Evolutionary conservation across 2,329 filamentous ascomycete species (phyloP).

Genomic region (Blastomyces silverae): DNA sequence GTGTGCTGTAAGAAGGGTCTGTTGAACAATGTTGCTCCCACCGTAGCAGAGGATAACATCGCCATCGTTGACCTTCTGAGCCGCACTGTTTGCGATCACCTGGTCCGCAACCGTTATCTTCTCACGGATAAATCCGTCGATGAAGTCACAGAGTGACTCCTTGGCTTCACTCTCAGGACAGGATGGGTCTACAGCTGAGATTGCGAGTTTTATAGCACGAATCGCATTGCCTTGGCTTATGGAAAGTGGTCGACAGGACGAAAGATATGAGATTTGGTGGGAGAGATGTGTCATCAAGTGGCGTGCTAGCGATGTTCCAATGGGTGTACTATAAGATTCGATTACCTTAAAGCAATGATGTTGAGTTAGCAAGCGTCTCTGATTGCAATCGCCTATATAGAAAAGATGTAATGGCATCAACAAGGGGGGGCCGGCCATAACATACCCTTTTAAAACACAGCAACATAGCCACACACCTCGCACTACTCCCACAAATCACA

Average conservation of each 20-base stretch:
- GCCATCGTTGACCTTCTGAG: slow-evolving; percentile 66
- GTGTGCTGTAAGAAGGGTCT: slow-evolving; percentile 68
- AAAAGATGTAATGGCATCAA: slow-evolving; percentile 1
- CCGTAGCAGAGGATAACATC: slow-evolving; percentile 84
- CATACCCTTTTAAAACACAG: slow-evolving; percentile 79
- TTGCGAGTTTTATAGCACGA: slow-evolving; percentile 84
- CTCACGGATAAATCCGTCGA: slow-evolving; percentile 86
- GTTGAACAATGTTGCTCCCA: slow-evolving; percentile 77
- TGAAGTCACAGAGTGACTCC: slow-evolving; percentile 65
- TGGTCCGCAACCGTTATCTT: slow-evolving; percentile 80
- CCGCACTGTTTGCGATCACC: slow-evolving; percentile 71
- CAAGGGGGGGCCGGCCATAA: slow-evolving; percentile 17
- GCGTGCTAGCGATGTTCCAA: slow-evolving; percentile 74
- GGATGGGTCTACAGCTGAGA: slow-evolving; percentile 83
- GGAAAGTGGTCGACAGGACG: slow-evolving; percentile 88
- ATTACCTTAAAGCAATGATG: slow-evolving; percentile 59
- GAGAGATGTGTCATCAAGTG: slow-evolving; percentile 90
- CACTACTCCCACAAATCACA: slow-evolving; percentile 79
- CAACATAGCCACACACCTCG: slow-evolving; percentile 78
- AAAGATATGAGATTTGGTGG: slow-evolving; percentile 90
- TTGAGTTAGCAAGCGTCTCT: slow-evolving; percentile 3
- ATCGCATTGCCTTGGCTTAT: slow-evolving; percentile 98
- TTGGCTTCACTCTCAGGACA: slow-evolving; percentile 77
- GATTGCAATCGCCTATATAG: slow-evolving; percentile 20
- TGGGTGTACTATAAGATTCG: slow-evolving; percentile 82